Conservation (phyloP, 371 early-diverging fungal genomes). For the Lichtheimia corymbifera region DNA sequence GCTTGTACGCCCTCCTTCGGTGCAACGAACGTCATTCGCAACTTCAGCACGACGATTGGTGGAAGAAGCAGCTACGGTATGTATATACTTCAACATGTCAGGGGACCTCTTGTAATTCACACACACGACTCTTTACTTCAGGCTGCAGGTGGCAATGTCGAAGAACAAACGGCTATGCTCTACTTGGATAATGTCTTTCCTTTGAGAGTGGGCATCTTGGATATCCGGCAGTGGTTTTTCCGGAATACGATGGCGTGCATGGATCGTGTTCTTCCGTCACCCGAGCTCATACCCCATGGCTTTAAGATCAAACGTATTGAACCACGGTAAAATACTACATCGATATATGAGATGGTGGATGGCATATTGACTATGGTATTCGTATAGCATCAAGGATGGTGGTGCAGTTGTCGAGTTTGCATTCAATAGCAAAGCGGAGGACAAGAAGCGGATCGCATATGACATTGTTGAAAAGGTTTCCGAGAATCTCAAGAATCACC, state of each 20-base stretch:
- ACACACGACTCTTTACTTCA: not conserved
- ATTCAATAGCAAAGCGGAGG: slow-evolving; percentile 29
- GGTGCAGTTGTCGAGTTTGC: slow-evolving; percentile 48
- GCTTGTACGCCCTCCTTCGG: too few relatives aligned
- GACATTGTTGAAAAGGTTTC: slow-evolving; percentile 35
- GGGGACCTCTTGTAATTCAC: too few relatives aligned
- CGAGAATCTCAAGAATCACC: slow-evolving; percentile 42
- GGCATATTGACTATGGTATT: not conserved
- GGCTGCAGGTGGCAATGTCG: not conserved
- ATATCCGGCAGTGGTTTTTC: slow-evolving; percentile 45
- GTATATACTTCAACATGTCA: too few relatives aligned
- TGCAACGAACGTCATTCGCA: not conserved
- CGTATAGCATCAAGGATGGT: slow-evolving; percentile 49
- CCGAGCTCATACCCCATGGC: slow-evolving; percentile 27
- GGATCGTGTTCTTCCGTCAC: slow-evolving; percentile 30
- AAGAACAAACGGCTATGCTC: slow-evolving; percentile 37
- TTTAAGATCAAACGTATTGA: slow-evolving; percentile 36
- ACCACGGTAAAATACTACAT: slow-evolving; percentile 27
- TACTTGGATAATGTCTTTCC: slow-evolving; percentile 52
- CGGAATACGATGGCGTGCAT: slow-evolving; percentile 32
- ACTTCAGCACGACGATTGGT: not conserved
- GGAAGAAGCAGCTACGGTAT: not conserved
- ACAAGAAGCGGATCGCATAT: slow-evolving; percentile 25
- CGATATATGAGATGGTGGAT: not conserved
- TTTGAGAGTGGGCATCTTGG: slow-evolving; percentile 33